Percentiles rank a stretch among this genome's conserved stretches.
Conservation (phyloP, 108 stramenopile species). For the Cyclotella distinguenda region DNA sequence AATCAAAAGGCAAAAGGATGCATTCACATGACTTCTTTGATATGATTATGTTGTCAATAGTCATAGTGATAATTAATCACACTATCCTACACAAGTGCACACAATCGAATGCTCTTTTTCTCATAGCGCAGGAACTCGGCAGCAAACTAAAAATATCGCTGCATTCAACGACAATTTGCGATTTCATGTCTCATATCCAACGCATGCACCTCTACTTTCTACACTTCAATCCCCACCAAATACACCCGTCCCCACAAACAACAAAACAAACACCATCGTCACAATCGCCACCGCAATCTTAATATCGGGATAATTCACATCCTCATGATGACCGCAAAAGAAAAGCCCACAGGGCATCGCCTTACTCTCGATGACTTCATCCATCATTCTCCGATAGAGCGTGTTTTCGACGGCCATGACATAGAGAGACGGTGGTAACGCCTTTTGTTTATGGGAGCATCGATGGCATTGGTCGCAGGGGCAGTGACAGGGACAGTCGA, state of each 20-base stretch:
- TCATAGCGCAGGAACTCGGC: too few species aligned
- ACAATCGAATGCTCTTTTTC: too few species aligned
- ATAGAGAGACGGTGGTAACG: slow-evolving; percentile 54
- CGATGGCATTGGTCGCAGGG: slow-evolving; percentile 20
- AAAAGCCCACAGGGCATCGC: slow-evolving; percentile 81
- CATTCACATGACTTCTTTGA: too few species aligned
- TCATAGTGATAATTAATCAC: too few species aligned
- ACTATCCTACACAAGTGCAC: too few species aligned
- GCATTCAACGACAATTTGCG: too few species aligned
- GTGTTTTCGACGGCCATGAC: slow-evolving; percentile 61
- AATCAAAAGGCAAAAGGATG: too few species aligned
- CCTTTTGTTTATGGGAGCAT: slow-evolving; percentile 21
- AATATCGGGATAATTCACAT: slow-evolving; percentile 72
- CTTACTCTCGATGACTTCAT: slow-evolving; percentile 62
- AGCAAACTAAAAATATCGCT: too few species aligned
- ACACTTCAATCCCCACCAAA: background rate
- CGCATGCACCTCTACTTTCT: background rate
- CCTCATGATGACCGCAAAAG: slow-evolving; percentile 88
- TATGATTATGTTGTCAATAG: too few species aligned
- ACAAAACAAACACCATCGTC: slow-evolving; percentile 38
- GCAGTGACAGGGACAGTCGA: slow-evolving; percentile 12
- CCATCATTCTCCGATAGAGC: slow-evolving; percentile 66
- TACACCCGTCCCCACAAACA: slow-evolving; percentile 14
- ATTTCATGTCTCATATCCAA: background rate
- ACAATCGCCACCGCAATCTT: slow-evolving; percentile 62